These are phyloP conservation scores for Tylopilus plumbeoviolaceoides DNA, from an alignment of 768 basidiomycete genomes.

Conservation along the genomic window DNA sequence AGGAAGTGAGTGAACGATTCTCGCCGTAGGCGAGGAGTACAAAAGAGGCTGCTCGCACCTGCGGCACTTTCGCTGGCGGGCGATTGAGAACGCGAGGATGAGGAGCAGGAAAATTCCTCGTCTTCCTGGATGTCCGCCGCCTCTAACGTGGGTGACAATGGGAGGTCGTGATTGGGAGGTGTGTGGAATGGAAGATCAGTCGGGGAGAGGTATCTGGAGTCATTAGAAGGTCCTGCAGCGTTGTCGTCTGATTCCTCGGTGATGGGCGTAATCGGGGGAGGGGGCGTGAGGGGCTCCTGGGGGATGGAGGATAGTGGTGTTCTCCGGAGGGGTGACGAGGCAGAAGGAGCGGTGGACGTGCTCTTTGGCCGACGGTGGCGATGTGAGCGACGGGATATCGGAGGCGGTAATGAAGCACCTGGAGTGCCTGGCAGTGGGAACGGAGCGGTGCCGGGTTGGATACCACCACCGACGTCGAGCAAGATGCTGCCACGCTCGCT, in stretches of 20 bases:
- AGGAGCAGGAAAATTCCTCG: conserved; percentile 24
- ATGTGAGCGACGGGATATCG: conserved; percentile 52
- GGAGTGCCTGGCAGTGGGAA: conserved; percentile 31
- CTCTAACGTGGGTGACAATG: conserved; percentile 33
- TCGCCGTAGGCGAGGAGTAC: conserved; percentile 62
- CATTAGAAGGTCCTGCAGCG: conserved; percentile 48
- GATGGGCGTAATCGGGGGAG: conserved; percentile 75
- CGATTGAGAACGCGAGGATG: conserved; percentile 55
- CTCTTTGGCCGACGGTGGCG: conserved; percentile 55
- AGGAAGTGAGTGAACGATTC: conserved; percentile 65
- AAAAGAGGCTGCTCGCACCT: conserved; percentile 85
- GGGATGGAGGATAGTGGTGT: conserved; percentile 41
- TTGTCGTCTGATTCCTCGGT: conserved; percentile 56
- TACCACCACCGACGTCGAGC: conserved; percentile 69
- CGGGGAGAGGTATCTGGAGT: conserved; percentile 54
- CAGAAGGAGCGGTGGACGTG: conserved; percentile 36
- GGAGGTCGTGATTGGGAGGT: conserved; percentile 45
- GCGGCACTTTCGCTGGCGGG: conserved; percentile 48
- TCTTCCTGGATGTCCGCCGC: conserved; percentile 23
- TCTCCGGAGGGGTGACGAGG: conserved; percentile 65
- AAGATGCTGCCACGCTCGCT: conserved; percentile 95
- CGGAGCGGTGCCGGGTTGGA: conserved; percentile 36
- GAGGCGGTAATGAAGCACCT: conserved; percentile 40
- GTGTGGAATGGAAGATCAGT: conserved; percentile 62
- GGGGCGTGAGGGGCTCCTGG: conserved; percentile 45